These are phyloP conservation scores for Blechomonas ayalai DNA, from an alignment of 208 protist genomes.

Conservation along the genomic window DNA sequence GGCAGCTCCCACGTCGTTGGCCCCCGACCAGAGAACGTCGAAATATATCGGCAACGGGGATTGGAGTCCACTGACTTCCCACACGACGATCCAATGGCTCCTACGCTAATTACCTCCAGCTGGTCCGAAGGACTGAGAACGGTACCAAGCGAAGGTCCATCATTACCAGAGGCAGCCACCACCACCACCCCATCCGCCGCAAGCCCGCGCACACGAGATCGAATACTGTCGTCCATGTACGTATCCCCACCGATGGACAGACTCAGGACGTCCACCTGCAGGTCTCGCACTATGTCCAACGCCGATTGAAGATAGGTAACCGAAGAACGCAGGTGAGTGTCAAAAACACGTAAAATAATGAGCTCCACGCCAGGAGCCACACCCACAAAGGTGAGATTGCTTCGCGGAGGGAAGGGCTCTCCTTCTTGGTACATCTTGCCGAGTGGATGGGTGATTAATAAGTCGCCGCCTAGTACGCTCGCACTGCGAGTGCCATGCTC, in stretches of 20 bases:
- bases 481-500: slow-evolving; percentile 97
- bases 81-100: slow-evolving; percentile 24
- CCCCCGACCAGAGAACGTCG: slow-evolving; percentile 89
- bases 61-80: not conserved
- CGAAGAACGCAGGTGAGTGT: slow-evolving; percentile 57
- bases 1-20: slow-evolving; percentile 94
- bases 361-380: slow-evolving; percentile 91
- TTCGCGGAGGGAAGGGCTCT: not conserved
- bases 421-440: not conserved
- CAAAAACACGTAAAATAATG: slow-evolving; percentile 94
- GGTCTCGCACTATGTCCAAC: slow-evolving; percentile 40
- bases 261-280: slow-evolving; percentile 90
- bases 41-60: slow-evolving; percentile 15
- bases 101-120: slow-evolving; percentile 93
- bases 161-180: slow-evolving; percentile 96
- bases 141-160: slow-evolving; percentile 93
- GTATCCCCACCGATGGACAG: slow-evolving; percentile 96
- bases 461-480: slow-evolving; percentile 79
- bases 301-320: slow-evolving; percentile 94
- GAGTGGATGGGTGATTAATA: slow-evolving; percentile 3
- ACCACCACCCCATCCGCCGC: slow-evolving; percentile 86
- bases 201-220: slow-evolving; percentile 89
- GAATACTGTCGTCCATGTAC: slow-evolving; percentile 75
- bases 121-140: slow-evolving; percentile 96
- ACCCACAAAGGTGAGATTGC: slow-evolving; percentile 44